phyloP scores from a whole-genome alignment of 495 filamentous ascomycete genomes.

The Xylaria longipes region DNA sequence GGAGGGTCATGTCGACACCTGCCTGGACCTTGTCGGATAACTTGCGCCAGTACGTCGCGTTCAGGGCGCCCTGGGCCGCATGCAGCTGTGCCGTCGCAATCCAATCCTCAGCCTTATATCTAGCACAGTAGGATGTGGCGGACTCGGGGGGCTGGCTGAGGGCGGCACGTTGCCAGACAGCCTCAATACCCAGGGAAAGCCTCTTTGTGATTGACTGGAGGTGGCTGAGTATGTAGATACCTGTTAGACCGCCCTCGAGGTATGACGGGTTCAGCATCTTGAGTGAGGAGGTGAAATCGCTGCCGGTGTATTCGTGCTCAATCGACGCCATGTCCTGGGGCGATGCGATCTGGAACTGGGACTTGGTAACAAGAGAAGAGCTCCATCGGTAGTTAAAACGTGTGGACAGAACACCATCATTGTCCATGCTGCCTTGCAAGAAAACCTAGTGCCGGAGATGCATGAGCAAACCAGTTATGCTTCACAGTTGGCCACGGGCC shows the following conservation, averaged over 20 bases:
- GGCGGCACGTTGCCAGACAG: slow-evolving; percentile 87
- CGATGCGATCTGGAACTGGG: slow-evolving; percentile 75
- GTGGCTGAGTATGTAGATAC: slow-evolving; percentile 94
- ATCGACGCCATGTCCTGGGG: slow-evolving; percentile 79
- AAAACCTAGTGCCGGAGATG: slow-evolving; percentile 70
- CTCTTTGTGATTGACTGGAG: slow-evolving; percentile 90
- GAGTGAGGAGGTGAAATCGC: slow-evolving; percentile 88
- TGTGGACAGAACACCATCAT: slow-evolving; percentile 79
- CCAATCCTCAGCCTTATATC: slow-evolving; percentile 91
- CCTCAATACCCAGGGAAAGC: slow-evolving; percentile 87
- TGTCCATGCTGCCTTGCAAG: slow-evolving; percentile 93
- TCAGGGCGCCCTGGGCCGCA: slow-evolving; percentile 79
- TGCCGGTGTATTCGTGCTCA: slow-evolving; percentile 91
- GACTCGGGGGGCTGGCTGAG: slow-evolving; percentile 82
- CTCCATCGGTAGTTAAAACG: slow-evolving; percentile 91
- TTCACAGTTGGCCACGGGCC: neutral
- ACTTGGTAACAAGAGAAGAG: slow-evolving; percentile 77
- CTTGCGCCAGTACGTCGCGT: slow-evolving; percentile 92
- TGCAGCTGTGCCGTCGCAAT: slow-evolving; percentile 86
- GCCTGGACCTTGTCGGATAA: slow-evolving; percentile 96
- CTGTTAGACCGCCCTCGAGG: slow-evolving; percentile 89
- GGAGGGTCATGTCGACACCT: slow-evolving; percentile 91
- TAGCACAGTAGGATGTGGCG: slow-evolving; percentile 82
- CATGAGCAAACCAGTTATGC: slow-evolving; percentile 16
- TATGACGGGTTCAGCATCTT: slow-evolving; percentile 94